These are phyloP conservation scores for Erythrobasidium hasegawianum DNA, from an alignment of 1,284 basidiomycete genomes.

Conservation along the genomic window DNA sequence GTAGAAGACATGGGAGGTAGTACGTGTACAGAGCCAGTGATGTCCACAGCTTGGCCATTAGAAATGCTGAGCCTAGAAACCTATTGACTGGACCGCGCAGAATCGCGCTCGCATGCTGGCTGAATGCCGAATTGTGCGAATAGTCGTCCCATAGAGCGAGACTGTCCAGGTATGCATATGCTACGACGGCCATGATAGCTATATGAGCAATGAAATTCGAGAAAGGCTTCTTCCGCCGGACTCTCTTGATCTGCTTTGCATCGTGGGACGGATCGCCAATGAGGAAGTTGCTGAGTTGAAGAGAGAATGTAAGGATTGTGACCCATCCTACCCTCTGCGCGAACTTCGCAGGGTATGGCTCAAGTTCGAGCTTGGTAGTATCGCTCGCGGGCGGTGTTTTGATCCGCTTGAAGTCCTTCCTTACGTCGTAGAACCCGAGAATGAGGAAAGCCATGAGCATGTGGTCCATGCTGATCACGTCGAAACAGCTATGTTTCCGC, in stretches of 20 bases:
- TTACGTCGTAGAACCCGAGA: constrained; percentile 28
- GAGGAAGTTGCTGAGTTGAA: constrained; percentile 24
- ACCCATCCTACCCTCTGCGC: constrained; percentile 1
- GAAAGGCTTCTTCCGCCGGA: neutral
- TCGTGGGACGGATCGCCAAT: constrained; percentile 21
- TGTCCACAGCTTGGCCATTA: neutral
- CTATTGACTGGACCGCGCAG: too few relatives aligned
- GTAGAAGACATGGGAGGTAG: neutral
- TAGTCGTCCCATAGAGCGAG: neutral
- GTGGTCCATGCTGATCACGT: constrained; percentile 31
- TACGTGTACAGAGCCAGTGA: neutral
- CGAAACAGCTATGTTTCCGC: constrained; percentile 15
- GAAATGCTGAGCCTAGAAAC: neutral
- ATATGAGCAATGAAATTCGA: neutral
- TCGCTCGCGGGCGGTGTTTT: neutral
- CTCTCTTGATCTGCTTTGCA: neutral
- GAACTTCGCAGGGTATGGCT: constrained; percentile 7
- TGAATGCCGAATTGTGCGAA: neutral
- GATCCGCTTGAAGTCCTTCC: constrained; percentile 13
- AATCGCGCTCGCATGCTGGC: neutral
- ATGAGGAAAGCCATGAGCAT: constrained; percentile 13
- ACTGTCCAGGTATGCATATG: neutral
- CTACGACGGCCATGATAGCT: neutral
- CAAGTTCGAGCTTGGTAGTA: neutral
- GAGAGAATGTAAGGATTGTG: constrained; percentile 8